Evolutionary conservation across 306 rosid genomes (phyloP).

Genomic region (Citrullus mucosospermus): DNA sequence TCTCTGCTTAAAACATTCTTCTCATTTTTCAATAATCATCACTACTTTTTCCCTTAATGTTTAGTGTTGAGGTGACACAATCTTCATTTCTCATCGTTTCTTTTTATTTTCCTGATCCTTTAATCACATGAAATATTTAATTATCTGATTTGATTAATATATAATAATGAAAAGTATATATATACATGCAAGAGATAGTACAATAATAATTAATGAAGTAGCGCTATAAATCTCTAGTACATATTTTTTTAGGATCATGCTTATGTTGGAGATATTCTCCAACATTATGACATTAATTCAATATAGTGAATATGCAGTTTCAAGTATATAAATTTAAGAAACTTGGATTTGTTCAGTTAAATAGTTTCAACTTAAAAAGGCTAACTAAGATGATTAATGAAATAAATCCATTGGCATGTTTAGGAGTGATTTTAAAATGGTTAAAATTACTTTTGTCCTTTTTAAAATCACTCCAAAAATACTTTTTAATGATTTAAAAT

Average conservation of each 20-base stretch:
- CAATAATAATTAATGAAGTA: neutral
- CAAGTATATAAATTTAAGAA: too few relatives aligned
- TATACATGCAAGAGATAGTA: neutral
- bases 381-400: too few relatives aligned
- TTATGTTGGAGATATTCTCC: neutral
- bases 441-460: too few relatives aligned
- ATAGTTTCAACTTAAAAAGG: too few relatives aligned
- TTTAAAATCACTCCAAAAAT: too few relatives aligned
- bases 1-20: neutral
- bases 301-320: too few relatives aligned
- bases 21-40: conserved; percentile 6
- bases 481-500: too few relatives aligned
- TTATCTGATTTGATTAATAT: neutral
- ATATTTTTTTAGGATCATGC: neutral
- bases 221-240: neutral
- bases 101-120: neutral
- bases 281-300: neutral
- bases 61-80: neutral
- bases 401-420: too few relatives aligned
- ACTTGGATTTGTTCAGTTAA: too few relatives aligned
- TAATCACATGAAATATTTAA: neutral
- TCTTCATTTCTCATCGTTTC: neutral
- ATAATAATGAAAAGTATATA: neutral
- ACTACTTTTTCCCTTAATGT: conserved; percentile 11
- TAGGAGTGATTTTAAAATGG: too few relatives aligned